phyloP scores from a whole-genome alignment of 768 basidiomycete genomes.

The Chiua virens region DNA sequence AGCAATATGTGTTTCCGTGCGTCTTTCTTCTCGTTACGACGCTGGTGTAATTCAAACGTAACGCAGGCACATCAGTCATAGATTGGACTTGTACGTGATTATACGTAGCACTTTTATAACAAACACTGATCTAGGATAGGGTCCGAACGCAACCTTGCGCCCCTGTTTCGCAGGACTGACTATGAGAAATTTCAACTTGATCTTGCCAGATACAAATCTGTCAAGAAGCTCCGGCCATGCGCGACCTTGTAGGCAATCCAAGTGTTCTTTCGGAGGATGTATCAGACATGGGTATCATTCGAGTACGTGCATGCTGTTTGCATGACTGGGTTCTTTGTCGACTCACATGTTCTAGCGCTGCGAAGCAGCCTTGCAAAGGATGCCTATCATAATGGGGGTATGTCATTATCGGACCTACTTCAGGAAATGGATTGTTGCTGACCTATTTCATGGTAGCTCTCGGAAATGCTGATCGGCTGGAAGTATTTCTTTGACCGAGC shows the following conservation, averaged over 20 bases:
- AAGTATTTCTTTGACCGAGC: slow-evolving; percentile 17
- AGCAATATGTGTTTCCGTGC: slow-evolving; percentile 22
- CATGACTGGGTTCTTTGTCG: background rate
- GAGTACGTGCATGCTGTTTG: background rate
- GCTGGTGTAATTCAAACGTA: background rate
- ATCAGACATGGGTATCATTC: background rate
- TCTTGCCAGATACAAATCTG: background rate
- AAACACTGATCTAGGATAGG: slow-evolving; percentile 11
- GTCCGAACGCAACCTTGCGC: slow-evolving; percentile 4
- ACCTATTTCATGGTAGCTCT: slow-evolving; percentile 13
- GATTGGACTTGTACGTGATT: slow-evolving; percentile 14
- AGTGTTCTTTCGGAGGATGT: background rate
- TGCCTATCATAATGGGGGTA: slow-evolving; percentile 19
- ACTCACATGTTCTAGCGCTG: slow-evolving; percentile 4
- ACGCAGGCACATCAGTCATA: background rate
- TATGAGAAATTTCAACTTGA: slow-evolving; percentile 9
- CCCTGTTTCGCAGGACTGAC: slow-evolving; percentile 21
- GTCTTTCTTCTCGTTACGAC: background rate
- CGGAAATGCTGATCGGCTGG: slow-evolving; percentile 28
- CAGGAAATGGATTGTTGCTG: background rate
- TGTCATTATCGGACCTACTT: background rate
- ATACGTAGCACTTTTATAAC: background rate
- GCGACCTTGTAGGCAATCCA: background rate
- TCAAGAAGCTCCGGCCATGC: background rate
- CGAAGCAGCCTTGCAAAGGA: background rate